Conservation (phyloP, 192 early-diverging fungal species). For the Rhizophagus prolifer region DNA sequence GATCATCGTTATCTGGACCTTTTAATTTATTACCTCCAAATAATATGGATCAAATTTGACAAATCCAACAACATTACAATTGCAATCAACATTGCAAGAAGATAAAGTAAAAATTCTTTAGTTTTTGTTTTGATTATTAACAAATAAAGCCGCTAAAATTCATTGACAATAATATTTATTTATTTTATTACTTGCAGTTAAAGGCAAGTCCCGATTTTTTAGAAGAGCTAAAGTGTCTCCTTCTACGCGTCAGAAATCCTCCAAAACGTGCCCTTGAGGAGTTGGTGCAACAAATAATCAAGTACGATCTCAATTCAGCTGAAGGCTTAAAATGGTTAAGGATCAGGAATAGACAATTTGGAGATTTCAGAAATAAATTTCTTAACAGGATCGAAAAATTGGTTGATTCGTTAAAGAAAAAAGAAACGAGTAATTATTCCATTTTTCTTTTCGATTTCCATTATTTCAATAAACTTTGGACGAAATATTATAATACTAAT, state of each 20-base stretch:
- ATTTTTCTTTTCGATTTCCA: not conserved
- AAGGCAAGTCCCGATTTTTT: not conserved
- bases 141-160: not conserved
- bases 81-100: not conserved
- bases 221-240: conserved; percentile 2
- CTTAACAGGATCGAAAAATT: not conserved
- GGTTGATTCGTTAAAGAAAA: not conserved
- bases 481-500: not conserved
- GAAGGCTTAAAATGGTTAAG: not conserved
- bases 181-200: not conserved
- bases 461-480: not conserved
- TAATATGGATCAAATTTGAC: no score
- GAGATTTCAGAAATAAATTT: not conserved
- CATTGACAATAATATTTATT: not conserved
- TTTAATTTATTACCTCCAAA: no score
- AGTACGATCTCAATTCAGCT: not conserved
- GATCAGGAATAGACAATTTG: not conserved
- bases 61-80: not conserved
- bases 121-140: not conserved
- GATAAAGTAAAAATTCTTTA: not conserved
- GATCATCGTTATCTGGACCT: no score
- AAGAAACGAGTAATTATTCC: not conserved
- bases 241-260: not conserved
- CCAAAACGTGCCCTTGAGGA: not conserved
- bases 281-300: not conserved